These are phyloP conservation scores for Hygrophorus russula DNA, from an alignment of 768 basidiomycete species.

Conservation along the genomic window DNA sequence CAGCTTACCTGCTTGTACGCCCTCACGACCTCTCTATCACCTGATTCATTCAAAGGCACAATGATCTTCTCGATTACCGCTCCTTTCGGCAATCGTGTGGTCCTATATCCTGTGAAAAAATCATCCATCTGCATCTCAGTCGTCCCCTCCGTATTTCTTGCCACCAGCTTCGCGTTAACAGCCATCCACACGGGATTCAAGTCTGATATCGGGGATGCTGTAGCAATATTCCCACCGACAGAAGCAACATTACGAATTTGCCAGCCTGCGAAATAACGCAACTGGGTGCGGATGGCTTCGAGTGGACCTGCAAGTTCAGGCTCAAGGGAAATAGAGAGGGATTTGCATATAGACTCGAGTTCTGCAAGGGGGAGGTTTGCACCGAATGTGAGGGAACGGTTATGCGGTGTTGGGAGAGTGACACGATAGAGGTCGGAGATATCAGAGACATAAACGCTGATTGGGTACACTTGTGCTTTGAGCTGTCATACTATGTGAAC, in stretches of 20 bases:
- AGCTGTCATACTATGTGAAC: neutral
- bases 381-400: constrained; percentile 10
- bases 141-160: constrained; percentile 4
- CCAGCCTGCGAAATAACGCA: constrained; percentile 12
- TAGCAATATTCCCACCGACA: constrained; percentile 12
- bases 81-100: constrained; percentile 8
- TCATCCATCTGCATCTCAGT: constrained; percentile 7
- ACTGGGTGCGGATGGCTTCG: constrained; percentile 11
- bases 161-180: constrained; percentile 7
- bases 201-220: constrained; percentile 11
- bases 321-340: constrained; percentile 7
- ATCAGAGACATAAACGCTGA: constrained; percentile 11
- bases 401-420: constrained; percentile 8
- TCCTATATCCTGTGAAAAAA: constrained; percentile 13
- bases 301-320: constrained; percentile 9
- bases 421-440: constrained; percentile 9
- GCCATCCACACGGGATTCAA: constrained; percentile 13
- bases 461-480: constrained; percentile 9
- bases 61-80: constrained; percentile 12
- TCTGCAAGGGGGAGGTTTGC: constrained; percentile 11
- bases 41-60: constrained; percentile 9
- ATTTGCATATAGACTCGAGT: constrained; percentile 8
- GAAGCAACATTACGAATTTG: constrained; percentile 11
- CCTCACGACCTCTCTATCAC: constrained; percentile 9
- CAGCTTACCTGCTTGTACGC: constrained; percentile 12